A percentile compares a stretch with the other conserved stretches of the same genome.
These are phyloP conservation scores for Geosmithia flava DNA, from an alignment of 2,329 filamentous ascomycete genomes.

Conservation along the genomic window DNA sequence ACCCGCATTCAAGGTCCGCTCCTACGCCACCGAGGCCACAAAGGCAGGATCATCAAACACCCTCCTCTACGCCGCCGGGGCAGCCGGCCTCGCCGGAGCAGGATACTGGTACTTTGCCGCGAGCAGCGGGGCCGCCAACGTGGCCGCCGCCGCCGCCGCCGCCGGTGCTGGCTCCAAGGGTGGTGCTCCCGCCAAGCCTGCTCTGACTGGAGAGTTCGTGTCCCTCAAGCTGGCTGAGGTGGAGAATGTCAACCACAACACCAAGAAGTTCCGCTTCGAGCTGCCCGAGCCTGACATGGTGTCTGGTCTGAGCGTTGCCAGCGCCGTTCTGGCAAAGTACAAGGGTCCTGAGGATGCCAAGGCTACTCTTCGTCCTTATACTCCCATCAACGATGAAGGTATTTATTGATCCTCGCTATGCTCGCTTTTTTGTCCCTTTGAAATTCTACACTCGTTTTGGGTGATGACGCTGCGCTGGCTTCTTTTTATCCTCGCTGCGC, in stretches of 20 bases:
- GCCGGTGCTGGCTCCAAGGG: slow-evolving; percentile 25
- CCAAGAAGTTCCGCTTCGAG: slow-evolving; percentile 82
- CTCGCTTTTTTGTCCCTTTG: background rate
- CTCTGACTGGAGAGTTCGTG: slow-evolving; percentile 74
- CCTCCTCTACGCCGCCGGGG: slow-evolving; percentile 48
- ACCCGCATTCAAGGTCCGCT: slow-evolving; percentile 34
- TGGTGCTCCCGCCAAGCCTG: slow-evolving; percentile 32
- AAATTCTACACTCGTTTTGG: too few relatives aligned
- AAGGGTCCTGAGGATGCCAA: slow-evolving; percentile 75
- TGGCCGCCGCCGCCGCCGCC: slow-evolving; percentile 27
- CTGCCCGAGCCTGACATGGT: slow-evolving; percentile 75
- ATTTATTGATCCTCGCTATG: slow-evolving; percentile 2
- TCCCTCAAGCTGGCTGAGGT: slow-evolving; percentile 68
- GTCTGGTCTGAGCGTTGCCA: slow-evolving; percentile 70
- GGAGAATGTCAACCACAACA: slow-evolving; percentile 83
- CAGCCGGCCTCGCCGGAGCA: slow-evolving; percentile 43
- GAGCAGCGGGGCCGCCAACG: slow-evolving; percentile 41
- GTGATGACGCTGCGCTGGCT: too few relatives aligned
- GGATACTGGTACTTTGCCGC: slow-evolving; percentile 44
- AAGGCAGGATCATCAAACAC: slow-evolving; percentile 44
- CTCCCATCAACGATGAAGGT: slow-evolving; percentile 80
- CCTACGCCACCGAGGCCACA: slow-evolving; percentile 55
- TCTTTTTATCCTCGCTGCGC: too few relatives aligned
- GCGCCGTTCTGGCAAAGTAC: slow-evolving; percentile 85
- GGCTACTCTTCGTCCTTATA: slow-evolving; percentile 83